Evolutionary conservation across 441 rosid genomes (phyloP), one percentile per base, ranked within the genome.

Genomic region (Erodium chrysanthum): DNA sequence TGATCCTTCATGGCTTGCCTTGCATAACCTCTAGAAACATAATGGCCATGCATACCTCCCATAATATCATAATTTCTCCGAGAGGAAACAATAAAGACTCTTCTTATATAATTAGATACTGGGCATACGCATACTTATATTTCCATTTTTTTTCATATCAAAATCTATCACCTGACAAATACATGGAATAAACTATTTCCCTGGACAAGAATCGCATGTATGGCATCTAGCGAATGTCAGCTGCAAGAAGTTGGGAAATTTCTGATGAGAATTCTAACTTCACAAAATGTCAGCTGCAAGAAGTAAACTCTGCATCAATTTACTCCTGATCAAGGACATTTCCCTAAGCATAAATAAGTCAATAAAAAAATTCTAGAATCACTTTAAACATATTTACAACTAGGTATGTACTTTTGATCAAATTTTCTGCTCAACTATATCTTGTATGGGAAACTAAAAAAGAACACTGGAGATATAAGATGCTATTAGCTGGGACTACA

Each of bases 201-300:
- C 15, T 0, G 17, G 64, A 59, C 31, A 59, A 22, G 64, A 59
- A 59, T 59, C 4, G 11, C 35, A 23, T 59, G 33, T 10, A 21
- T 59, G 35, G 11, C 64, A 23, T 58, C 29, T 23, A 23, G 23
- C 17, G 23, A 59, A 23, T 58, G 64, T 59, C 17, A 23, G 18
- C 17, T 11, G n/a, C 33, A 23, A 21, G 64, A 11, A 25, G 33
- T 31, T 31, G 35, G 35, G 35, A 14, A 59, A 59, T 59, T 56
- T 22, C 12, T 27, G 21, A 25, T 60, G 64, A 60, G 17, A 60
- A 60, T 25, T 25, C 64, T 60, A 58, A 21, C 63, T 58, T 58
- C 31, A 58, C 27, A 21, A 56, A 56, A n/a, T n/a, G n/a, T n/a
- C n/a, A n/a, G n/a, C n/a, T n/a, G n/a, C n/a, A n/a, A n/a, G n/a